Evolutionary conservation across 2,329 filamentous ascomycete genomes (phyloP), one percentile per base, ranked within the genome.

Genomic region (Phyllosticta capitalensis): DNA sequence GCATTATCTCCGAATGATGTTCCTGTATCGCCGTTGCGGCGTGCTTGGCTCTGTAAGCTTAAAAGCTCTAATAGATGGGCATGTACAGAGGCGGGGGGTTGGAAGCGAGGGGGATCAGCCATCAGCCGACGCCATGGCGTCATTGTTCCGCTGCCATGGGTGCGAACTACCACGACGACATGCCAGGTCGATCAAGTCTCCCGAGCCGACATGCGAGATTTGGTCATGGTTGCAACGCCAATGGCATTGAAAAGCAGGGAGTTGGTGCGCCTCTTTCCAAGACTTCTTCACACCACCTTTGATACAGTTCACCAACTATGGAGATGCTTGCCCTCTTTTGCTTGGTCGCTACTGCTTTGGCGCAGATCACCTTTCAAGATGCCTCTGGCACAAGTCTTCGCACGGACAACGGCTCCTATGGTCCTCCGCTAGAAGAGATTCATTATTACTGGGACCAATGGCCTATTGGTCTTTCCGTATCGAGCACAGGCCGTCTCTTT

Each of bases 361-460:
- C 51, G 19, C 52, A 59, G 17, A 38, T 59, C 9, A 59, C 45
- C n/a, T 55, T 49, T 48, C 57, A 59, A n/a, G 52, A 59, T 28
- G n/a, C n/a, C n/a, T 59, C 57, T 38, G 45, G 24, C 4, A 59
- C 72, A 1, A 68, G 69, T 33, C 64, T 80, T 1, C 70, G 76
- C 33, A 68, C 75, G 6, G 76, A 80, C 62, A 75, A 75, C 58
- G 77, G 77, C n/a, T 75, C 74, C 2, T 78, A 77, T 53, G 77
- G 78, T 2, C 77, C 77, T 0, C 63, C 68, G 1, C 66, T 80
- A 3, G 78, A 80, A 63, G 77, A 80, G 17, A 79, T 78, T 1
- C 77, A 79, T 65, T 67, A 76, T 12, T 80, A 77, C 61, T 73
- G 76, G 54, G 74, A 78, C 61, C 71, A 79, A 65, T 80, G 74